Evolutionary conservation across 2,329 filamentous ascomycete species (phyloP).

Genomic region (Fusarium sarcochroum): DNA sequence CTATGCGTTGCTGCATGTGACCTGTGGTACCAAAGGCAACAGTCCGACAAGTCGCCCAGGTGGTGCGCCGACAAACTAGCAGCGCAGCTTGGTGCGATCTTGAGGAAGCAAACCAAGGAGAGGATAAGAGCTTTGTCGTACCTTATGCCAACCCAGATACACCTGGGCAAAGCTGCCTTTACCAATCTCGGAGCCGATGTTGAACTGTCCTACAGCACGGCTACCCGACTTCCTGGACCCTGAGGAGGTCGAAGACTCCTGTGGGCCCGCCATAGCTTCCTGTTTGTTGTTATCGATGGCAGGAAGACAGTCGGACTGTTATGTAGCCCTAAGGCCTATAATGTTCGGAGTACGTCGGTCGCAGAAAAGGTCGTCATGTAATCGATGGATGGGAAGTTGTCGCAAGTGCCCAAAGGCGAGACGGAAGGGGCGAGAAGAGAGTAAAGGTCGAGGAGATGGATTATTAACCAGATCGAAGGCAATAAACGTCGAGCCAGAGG

Average conservation of each 20-base stretch:
- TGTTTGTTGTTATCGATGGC: slow-evolving; percentile 51
- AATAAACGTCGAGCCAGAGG: slow-evolving; percentile 24
- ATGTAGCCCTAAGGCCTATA: slow-evolving; percentile 56
- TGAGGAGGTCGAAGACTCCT: slow-evolving; percentile 54
- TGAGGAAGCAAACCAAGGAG: slow-evolving; percentile 21
- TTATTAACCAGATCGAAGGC: slow-evolving; percentile 36
- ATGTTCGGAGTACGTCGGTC: slow-evolving; percentile 54
- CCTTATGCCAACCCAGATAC: slow-evolving; percentile 87
- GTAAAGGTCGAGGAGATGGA: slow-evolving; percentile 12
- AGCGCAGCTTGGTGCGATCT: slow-evolving; percentile 22
- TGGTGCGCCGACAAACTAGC: slow-evolving; percentile 22
- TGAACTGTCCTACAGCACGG: slow-evolving; percentile 78
- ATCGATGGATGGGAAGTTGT: slow-evolving; percentile 44
- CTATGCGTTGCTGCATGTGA: not conserved
- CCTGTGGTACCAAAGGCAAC: slow-evolving; percentile 10
- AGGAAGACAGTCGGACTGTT: slow-evolving; percentile 52
- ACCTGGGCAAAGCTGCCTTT: slow-evolving; percentile 98
- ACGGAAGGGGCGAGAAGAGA: slow-evolving; percentile 22
- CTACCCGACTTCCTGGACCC: slow-evolving; percentile 54
- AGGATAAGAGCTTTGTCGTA: slow-evolving; percentile 54
- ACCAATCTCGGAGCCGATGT: slow-evolving; percentile 89
- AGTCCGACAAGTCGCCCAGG: slow-evolving; percentile 9
- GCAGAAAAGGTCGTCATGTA: slow-evolving; percentile 59
- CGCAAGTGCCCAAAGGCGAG: slow-evolving; percentile 25
- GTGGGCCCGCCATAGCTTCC: slow-evolving; percentile 59